A percentile compares a stretch with the other conserved stretches of the same genome.
Evolutionary conservation across 2,329 filamentous ascomycete genomes (phyloP).

Genomic region (Beauveria rudraprayagi): DNA sequence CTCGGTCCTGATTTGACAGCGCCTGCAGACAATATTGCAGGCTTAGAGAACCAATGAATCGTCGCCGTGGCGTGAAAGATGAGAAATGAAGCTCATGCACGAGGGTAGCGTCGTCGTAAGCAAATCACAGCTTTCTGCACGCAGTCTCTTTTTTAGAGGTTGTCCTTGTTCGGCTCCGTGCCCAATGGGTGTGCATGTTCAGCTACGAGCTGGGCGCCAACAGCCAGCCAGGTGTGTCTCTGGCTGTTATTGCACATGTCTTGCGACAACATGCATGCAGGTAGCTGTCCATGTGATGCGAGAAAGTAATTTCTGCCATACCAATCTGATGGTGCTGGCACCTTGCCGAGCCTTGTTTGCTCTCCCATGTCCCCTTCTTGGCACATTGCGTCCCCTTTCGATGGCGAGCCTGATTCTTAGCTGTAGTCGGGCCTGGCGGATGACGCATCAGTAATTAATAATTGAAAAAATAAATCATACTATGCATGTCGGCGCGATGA

Average conservation of each 20-base stretch:
- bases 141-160: background rate
- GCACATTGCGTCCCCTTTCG: background rate
- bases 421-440: too few relatives aligned
- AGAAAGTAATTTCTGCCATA: too few relatives aligned
- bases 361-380: background rate
- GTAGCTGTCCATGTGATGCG: background rate
- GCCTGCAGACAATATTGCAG: background rate
- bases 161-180: background rate
- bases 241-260: background rate
- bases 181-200: too few relatives aligned
- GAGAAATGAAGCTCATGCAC: background rate
- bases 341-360: background rate
- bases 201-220: background rate
- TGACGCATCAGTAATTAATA: background rate
- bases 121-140: too few relatives aligned
- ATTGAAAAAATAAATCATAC: background rate
- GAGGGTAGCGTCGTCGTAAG: background rate
- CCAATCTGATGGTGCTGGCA: background rate
- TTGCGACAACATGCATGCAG: background rate
- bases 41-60: background rate
- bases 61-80: background rate
- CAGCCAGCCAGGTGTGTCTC: background rate
- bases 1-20: slow-evolving; percentile 4
- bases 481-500: background rate
- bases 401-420: background rate